These are phyloP conservation scores for Bidens hawaiensis DNA, from an alignment of 140 eudicot species.

Conservation along the genomic window DNA sequence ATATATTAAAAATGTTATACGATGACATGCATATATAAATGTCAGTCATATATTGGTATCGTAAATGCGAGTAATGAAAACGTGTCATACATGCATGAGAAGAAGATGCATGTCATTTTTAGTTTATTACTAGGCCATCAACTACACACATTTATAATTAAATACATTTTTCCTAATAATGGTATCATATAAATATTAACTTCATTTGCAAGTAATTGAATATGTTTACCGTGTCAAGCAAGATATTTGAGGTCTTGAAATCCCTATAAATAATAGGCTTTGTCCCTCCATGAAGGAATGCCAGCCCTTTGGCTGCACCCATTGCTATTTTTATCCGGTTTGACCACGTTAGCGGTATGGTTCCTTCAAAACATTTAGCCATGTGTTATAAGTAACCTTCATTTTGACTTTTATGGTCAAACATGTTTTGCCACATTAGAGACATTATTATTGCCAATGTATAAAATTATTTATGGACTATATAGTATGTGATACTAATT, in stretches of 20 bases:
- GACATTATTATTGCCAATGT: no score
- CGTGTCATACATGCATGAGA: no score
- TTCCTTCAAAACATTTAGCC: conserved; percentile 50
- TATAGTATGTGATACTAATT: not conserved
- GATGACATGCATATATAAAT: no score
- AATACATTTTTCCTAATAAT: no score
- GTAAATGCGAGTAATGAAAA: no score
- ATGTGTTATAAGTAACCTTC: conserved; percentile 12
- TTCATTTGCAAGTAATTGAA: not conserved
- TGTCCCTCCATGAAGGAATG: conserved; percentile 83
- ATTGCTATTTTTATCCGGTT: conserved; percentile 88
- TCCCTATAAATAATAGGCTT: conserved; percentile 96
- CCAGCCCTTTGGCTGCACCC: conserved; percentile 96
- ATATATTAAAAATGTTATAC: no score
- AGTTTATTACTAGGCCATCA: no score
- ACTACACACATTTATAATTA: no score
- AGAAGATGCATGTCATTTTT: no score
- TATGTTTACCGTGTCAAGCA: conserved; percentile 69
- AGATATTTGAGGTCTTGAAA: conserved; percentile 92
- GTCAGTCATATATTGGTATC: no score
- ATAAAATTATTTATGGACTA: not conserved
- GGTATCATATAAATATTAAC: no score
- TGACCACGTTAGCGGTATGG: conserved; percentile 92
- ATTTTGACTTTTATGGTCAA: conserved; percentile 1
- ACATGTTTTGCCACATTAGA: not conserved